Evolutionary conservation across 306 rosid species (phyloP).

Genomic region (Phaseolus lunatus): DNA sequence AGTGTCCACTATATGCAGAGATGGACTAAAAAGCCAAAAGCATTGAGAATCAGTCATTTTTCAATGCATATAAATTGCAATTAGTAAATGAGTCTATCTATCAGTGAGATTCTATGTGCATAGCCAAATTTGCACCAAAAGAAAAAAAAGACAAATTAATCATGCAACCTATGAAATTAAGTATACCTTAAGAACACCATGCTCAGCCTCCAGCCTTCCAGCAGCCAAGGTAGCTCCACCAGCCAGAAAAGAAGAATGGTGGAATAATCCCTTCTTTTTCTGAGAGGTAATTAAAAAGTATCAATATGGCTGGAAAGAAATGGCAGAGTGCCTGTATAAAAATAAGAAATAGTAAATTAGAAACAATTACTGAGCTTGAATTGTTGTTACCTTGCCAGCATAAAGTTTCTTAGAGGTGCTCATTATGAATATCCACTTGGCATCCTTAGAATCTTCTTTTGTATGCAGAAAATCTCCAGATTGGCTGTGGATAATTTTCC

Average conservation of each 20-base stretch:
- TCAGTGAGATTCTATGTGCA: constrained; percentile 1
- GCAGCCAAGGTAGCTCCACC: constrained; percentile 93
- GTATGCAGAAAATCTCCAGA: constrained; percentile 75
- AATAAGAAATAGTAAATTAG: constrained; percentile 1
- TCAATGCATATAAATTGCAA: constrained; percentile 23
- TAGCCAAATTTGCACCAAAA: constrained; percentile 1
- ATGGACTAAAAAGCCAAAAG: constrained; percentile 69
- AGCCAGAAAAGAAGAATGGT: constrained; percentile 94
- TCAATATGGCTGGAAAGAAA: constrained; percentile 21
- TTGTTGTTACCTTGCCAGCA: constrained; percentile 78
- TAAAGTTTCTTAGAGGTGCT: constrained; percentile 87
- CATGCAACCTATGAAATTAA: constrained; percentile 19
- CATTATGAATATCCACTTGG: constrained; percentile 95
- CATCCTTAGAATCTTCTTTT: constrained; percentile 46
- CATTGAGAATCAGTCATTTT: constrained; percentile 44
- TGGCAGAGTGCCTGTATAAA: background rate
- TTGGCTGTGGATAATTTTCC: constrained; percentile 62
- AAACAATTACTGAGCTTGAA: constrained; percentile 7
- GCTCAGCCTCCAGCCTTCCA: constrained; percentile 78
- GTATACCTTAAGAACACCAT: constrained; percentile 80
- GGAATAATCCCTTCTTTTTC: constrained; percentile 89
- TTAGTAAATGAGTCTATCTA: background rate
- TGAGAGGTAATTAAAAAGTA: constrained; percentile 41
- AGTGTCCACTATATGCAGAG: constrained; percentile 96
- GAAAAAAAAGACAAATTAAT: constrained; percentile 19